Evolutionary conservation across 1,139 yeast species (phyloP).

Genomic region (Yamadazyma spencermartinsiae): DNA sequence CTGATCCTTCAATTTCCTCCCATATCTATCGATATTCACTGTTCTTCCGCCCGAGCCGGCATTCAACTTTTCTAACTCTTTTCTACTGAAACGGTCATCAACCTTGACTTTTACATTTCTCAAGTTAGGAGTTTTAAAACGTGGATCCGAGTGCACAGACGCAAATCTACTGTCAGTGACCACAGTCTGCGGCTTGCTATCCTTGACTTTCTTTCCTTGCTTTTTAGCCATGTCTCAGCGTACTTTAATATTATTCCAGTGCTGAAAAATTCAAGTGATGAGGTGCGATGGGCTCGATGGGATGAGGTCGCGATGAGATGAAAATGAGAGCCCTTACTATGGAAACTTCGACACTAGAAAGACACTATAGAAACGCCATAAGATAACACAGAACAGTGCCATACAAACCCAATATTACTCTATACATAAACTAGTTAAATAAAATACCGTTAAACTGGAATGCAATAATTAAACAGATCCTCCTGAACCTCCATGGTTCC

Average conservation of each 20-base stretch:
- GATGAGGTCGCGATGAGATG: no score
- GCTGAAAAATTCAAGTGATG: constrained; percentile 1
- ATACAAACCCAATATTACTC: no score
- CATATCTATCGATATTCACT: constrained; percentile 81
- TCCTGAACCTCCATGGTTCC: constrained; percentile 62
- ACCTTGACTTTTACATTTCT: constrained; percentile 74
- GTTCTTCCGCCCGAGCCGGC: constrained; percentile 47
- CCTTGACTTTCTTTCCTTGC: constrained; percentile 8
- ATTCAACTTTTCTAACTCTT: constrained; percentile 64
- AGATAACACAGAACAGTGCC: no score
- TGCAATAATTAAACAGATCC: constrained; percentile 32
- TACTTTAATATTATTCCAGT: constrained; percentile 12
- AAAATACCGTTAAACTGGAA: no score
- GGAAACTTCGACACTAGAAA: no score
- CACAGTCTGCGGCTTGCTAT: constrained; percentile 26
- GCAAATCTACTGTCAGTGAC: constrained; percentile 75
- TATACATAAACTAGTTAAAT: no score
- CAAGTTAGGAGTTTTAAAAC: constrained; percentile 74
- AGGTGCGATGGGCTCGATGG: constrained; percentile 2
- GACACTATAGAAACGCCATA: no score
- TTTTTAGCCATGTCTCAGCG: constrained; percentile 30
- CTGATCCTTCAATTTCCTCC: constrained; percentile 60
- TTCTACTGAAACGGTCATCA: constrained; percentile 81
- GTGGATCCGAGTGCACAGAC: constrained; percentile 81
- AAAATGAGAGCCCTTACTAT: no score